Conservation (phyloP, 73 alveolate genomes). For the Paramecium pentaurelia region DNA sequence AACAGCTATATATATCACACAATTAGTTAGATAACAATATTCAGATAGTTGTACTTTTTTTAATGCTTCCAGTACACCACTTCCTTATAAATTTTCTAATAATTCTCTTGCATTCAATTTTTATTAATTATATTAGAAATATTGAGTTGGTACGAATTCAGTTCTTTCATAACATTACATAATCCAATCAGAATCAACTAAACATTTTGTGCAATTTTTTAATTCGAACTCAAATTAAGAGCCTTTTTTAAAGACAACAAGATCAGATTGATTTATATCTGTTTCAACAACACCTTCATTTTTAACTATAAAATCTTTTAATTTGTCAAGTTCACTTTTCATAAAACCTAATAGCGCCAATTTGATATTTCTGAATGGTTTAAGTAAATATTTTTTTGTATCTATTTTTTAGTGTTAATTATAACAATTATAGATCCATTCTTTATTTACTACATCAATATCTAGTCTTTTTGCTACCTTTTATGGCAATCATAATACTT, state of each 20-base stretch:
- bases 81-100: neutral
- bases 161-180: neutral
- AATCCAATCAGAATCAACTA: conserved; percentile 45
- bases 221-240: neutral
- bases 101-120: neutral
- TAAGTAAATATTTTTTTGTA: neutral
- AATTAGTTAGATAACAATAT: neutral
- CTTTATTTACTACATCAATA: neutral
- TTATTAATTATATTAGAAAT: neutral
- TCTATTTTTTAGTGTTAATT: neutral
- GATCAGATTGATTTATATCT: neutral
- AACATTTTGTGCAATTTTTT: neutral
- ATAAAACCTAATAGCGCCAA: conserved; percentile 49
- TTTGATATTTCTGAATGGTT: neutral
- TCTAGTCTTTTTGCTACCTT: conserved; percentile 42
- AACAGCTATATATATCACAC: neutral
- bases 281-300: neutral
- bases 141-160: conserved; percentile 9
- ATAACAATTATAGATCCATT: neutral
- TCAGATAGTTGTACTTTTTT: neutral
- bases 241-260: conserved; percentile 37
- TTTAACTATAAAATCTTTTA: neutral
- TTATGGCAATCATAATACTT: neutral
- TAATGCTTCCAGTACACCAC: neutral
- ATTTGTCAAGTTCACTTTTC: neutral